Evolutionary conservation across 208 protist species (phyloP).

Genomic region (Crithidia acanthocephali): DNA sequence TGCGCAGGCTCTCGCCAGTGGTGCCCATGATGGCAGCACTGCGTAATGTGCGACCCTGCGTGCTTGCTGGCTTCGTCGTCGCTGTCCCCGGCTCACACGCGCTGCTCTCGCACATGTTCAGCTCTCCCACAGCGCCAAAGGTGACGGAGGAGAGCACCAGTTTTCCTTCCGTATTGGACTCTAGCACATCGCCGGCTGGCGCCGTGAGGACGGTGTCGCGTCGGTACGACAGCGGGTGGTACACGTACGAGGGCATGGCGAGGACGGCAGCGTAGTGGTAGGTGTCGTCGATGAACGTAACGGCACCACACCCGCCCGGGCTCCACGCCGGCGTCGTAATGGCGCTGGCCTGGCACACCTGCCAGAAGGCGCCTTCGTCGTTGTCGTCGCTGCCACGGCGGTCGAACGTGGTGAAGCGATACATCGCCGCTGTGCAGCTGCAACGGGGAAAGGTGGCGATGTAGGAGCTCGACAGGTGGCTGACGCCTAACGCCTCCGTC

Average conservation of each 20-base stretch:
- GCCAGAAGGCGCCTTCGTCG: slow-evolving; percentile 3
- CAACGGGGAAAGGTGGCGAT: slow-evolving; percentile 31
- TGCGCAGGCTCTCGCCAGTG: slow-evolving; percentile 2
- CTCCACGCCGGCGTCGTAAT: slow-evolving; percentile 6
- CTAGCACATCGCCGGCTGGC: neutral
- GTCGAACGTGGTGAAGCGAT: slow-evolving; percentile 3
- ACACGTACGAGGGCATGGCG: slow-evolving; percentile 34
- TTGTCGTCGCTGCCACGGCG: neutral
- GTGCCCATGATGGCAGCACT: slow-evolving; percentile 39
- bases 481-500: slow-evolving; percentile 12
- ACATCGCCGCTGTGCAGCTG: slow-evolving; percentile 14
- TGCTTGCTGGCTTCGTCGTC: neutral
- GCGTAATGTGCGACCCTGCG: slow-evolving; percentile 1
- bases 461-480: slow-evolving; percentile 22
- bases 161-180: slow-evolving; percentile 17
- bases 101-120: slow-evolving; percentile 13
- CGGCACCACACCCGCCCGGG: slow-evolving; percentile 14
- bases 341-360: slow-evolving; percentile 27
- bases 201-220: slow-evolving; percentile 23
- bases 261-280: slow-evolving; percentile 40
- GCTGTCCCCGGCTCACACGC: neutral
- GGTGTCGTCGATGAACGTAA: slow-evolving; percentile 33
- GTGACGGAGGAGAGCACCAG: slow-evolving; percentile 21
- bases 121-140: slow-evolving; percentile 27
- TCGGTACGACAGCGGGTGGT: slow-evolving; percentile 33